Base-by-base conservation (phyloP, 768 basidiomycete genomes). In the Kwoniella sp. region DNA sequence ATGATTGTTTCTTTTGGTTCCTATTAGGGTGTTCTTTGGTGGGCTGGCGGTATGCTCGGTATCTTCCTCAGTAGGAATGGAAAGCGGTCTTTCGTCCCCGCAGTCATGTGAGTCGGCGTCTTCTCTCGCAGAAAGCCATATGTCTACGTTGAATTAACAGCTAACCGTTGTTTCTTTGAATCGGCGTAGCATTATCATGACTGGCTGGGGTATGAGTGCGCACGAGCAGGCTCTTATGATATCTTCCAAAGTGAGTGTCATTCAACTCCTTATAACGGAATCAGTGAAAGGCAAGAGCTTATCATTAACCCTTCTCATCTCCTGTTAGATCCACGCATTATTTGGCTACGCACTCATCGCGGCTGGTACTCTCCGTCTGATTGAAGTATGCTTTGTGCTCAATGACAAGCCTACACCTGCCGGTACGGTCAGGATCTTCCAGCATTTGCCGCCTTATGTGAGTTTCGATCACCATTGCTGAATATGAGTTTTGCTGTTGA, bases 151-250 rank as follows among this genome's bases (percentile, higher is more conserved):
- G n/a, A n/a, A n/a, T n/a, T n/a, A n/a, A n/a, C 33, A 33, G 33
- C 33, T 33, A 13, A 33, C 25, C n/a, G n/a, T n/a, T n/a, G n/a
- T n/a, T 21, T 44, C 13, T 51, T 33, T 5, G 33, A 13, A 6
- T 33, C 13, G 33, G 15, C 44, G 2, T 63, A 92, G 89, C 52
- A 88, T 94, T 68, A 87, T 92, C 62, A 82, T 96, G 63, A 96
- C 94, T 0, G 94, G 94, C 6, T 95, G 90, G 88, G 92, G 73
- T 21, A 94, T 96, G 90, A 89, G 90, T 0, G 87, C 90, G 48
- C 93, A 96, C 68, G 86, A 86, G 0, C 93, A 97, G 81, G 87
- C 86, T 4, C 83, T 92, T 53, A 88, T 87, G 86, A 82, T 94
- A 40, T 91, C 91, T 0, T 90, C 91, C 0, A 87, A 87, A 82